Conservation (phyloP, 495 filamentous ascomycete genomes). For the Hyphodiscus hymeniophilus region DNA sequence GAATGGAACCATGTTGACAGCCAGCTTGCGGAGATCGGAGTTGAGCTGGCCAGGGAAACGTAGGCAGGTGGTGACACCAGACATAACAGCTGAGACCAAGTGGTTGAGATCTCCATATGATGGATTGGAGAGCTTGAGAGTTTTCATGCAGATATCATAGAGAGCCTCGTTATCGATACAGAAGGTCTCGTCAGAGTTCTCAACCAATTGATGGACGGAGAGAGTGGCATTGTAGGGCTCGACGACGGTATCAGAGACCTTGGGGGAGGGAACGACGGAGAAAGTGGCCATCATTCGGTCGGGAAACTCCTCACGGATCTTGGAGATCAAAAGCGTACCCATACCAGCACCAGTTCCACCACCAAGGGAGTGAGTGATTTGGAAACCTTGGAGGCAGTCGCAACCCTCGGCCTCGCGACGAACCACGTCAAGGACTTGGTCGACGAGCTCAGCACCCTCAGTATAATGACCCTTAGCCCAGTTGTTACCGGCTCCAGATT, state of each 20-base stretch:
- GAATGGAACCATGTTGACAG: conserved; percentile 99
- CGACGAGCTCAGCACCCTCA: conserved; percentile 97
- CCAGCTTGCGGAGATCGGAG: conserved; percentile 98
- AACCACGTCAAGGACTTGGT: conserved; percentile 96
- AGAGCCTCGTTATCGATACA: conserved; percentile 99
- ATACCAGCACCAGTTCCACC: conserved; percentile 99
- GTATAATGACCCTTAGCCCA: conserved; percentile 99
- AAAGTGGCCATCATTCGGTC: conserved; percentile 99
- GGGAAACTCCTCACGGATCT: conserved; percentile 99
- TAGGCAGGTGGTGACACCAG: conserved; percentile 95
- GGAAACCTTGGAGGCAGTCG: conserved; percentile 99
- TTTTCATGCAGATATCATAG: conserved; percentile 99
- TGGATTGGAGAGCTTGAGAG: conserved; percentile 94
- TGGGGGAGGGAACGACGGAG: conserved; percentile 98
- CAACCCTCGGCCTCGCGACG: conserved; percentile 98
- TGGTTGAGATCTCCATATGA: conserved; percentile 99
- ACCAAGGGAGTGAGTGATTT: conserved; percentile 99
- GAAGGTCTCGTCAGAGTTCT: conserved; percentile 99
- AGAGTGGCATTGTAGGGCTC: conserved; percentile 99
- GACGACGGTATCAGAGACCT: conserved; percentile 99
- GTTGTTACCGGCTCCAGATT: conserved; percentile 99
- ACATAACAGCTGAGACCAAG: conserved; percentile 99
- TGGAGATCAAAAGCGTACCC: conserved; percentile 99
- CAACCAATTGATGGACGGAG: conserved; percentile 97
- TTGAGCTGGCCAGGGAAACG: conserved; percentile 99